phyloP scores from a whole-genome alignment of 192 early-diverging fungal genomes.

The Linnemannia schmuckeri region DNA sequence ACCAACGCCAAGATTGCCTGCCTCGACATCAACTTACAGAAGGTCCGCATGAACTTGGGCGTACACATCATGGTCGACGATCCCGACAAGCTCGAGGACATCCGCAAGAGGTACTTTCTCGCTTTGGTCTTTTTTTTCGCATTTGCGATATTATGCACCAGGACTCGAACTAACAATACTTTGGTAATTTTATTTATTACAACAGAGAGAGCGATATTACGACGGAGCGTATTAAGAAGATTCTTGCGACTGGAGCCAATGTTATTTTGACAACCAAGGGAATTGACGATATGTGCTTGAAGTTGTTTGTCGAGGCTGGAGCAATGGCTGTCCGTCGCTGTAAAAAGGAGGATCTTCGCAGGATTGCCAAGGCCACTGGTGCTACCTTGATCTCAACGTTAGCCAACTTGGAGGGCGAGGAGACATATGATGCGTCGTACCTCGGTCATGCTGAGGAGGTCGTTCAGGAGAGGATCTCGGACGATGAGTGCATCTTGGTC shows the following conservation, averaged over 20 bases:
- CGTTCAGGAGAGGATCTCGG: constrained; percentile 96
- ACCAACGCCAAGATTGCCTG: constrained; percentile 95
- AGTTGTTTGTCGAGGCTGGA: constrained; percentile 98
- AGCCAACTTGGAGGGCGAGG: constrained; percentile 98
- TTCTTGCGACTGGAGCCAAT: constrained; percentile 95
- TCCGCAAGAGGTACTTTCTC: constrained; percentile 80
- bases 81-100: constrained; percentile 97
- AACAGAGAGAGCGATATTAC: constrained; percentile 96
- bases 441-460: constrained; percentile 97
- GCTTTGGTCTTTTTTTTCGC: neutral
- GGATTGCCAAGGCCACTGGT: constrained; percentile 98
- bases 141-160: neutral
- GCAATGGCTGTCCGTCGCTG: constrained; percentile 97
- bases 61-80: constrained; percentile 99
- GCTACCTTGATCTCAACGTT: constrained; percentile 94
- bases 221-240: constrained; percentile 95
- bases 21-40: constrained; percentile 98
- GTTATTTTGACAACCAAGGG: constrained; percentile 99
- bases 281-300: constrained; percentile 98
- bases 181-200: neutral
- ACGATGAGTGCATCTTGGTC: constrained; percentile 98
- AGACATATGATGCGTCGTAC: constrained; percentile 91
- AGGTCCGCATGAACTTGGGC: constrained; percentile 97
- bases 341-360: constrained; percentile 96
- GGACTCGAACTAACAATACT: neutral